A percentile compares a stretch with the other conserved stretches of the same genome.
Conservation (phyloP, 345 rosid genomes). For the Acer yangbiense region DNA sequence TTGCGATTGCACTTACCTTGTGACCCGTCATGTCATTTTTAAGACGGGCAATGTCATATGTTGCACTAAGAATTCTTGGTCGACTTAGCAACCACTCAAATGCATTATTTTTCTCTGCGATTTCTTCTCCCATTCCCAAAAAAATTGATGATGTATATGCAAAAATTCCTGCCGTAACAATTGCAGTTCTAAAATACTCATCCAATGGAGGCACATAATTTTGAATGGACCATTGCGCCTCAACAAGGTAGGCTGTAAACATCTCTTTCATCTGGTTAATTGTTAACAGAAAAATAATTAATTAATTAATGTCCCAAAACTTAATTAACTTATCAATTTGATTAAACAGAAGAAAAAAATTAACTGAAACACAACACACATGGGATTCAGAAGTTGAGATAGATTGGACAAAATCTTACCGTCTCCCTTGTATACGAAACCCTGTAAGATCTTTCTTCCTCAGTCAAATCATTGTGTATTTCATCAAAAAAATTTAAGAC, state of each 20-base stretch:
- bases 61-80: conserved; percentile 12
- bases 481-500: not conserved
- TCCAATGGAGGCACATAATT: not conserved
- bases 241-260: not conserved
- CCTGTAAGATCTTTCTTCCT: not conserved
- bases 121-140: conserved; percentile 9
- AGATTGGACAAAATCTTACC: not conserved
- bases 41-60: not conserved
- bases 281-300: not conserved
- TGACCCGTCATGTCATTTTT: conserved; percentile 6
- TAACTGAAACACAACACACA: no score
- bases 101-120: not conserved
- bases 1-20: not conserved
- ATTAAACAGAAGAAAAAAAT: no score
- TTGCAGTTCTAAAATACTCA: conserved; percentile 7
- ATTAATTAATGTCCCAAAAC: conserved; percentile 4
- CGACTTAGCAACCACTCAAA: conserved; percentile 6
- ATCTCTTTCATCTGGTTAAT: not conserved
- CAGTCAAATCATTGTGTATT: not conserved
- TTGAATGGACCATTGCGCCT: not conserved
- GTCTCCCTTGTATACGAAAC: not conserved
- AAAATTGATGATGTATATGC: not conserved
- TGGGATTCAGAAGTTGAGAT: no score
- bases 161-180: not conserved
- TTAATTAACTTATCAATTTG: not conserved